Evolutionary conservation across 83 land plant species (phyloP).

Genomic region (Picea abies): DNA sequence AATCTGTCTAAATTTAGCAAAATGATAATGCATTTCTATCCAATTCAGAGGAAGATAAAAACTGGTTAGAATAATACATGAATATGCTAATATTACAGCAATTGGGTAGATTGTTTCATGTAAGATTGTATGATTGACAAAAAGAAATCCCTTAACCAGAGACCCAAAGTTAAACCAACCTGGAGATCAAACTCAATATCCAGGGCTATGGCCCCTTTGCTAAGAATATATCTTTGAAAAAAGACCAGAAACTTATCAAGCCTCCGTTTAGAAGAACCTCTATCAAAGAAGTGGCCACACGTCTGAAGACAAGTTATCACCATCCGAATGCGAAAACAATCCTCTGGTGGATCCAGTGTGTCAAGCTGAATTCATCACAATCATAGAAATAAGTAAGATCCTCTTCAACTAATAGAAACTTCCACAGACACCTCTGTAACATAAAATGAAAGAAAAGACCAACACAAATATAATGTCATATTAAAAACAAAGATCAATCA

Average conservation of each 20-base stretch:
- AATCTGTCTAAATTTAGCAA: no score
- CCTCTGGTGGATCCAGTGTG: conserved; percentile 92
- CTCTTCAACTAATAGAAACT: neutral
- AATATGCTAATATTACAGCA: neutral
- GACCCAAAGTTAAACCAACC: conserved; percentile 39
- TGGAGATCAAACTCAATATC: conserved; percentile 99
- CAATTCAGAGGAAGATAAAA: no score
- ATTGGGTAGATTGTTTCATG: neutral
- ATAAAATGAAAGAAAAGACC: neutral
- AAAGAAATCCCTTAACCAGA: neutral
- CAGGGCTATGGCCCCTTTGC: conserved; percentile 89
- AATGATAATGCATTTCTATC: no score
- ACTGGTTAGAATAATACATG: no score
- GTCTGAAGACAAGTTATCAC: conserved; percentile 90
- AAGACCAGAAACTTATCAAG: conserved; percentile 87
- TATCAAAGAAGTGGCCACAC: conserved; percentile 96
- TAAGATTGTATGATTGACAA: neutral
- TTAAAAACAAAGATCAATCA: neutral
- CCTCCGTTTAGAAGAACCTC: conserved; percentile 93
- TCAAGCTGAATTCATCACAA: conserved; percentile 73
- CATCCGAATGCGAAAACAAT: conserved; percentile 94
- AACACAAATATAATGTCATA: neutral
- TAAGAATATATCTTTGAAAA: conserved; percentile 91
- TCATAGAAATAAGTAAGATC: neutral
- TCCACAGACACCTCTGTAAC: neutral